These are phyloP conservation scores for Polytrichum formosum DNA, from an alignment of 225 moss, liverwort and hornwort species.

Conservation along the genomic window DNA sequence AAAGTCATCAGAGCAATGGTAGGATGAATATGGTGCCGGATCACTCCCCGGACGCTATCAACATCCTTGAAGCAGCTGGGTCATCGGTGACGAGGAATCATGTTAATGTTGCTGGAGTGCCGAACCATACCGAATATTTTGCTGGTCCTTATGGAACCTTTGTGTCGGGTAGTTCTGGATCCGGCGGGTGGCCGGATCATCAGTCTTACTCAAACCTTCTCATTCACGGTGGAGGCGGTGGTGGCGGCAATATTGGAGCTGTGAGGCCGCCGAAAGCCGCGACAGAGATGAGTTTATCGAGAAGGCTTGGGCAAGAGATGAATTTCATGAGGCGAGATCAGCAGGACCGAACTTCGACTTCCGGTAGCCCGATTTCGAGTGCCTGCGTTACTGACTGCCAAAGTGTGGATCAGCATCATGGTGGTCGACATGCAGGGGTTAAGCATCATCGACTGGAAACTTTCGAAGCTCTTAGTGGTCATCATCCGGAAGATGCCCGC, in stretches of 20 bases:
- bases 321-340: neutral
- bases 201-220: neutral
- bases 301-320: neutral
- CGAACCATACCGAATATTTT: neutral
- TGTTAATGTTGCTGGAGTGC: too few species aligned
- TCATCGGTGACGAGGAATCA: too few species aligned
- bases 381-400: too few species aligned
- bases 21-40: too few species aligned
- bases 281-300: neutral
- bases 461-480: neutral
- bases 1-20: too few species aligned
- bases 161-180: neutral
- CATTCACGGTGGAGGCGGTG: too few species aligned
- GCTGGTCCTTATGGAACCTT: neutral
- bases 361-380: neutral
- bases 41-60: too few species aligned
- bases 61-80: too few species aligned
- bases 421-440: too few species aligned
- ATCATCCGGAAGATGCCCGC: slow-evolving; percentile 10
- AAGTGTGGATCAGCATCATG: too few species aligned
- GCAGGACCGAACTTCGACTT: neutral
- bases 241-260: too few species aligned
- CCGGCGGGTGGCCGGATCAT: neutral
- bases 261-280: too few species aligned
- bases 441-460: slow-evolving; percentile 6